Percentiles rank a stretch among this genome's conserved stretches.
phyloP scores from a whole-genome alignment of 1,139 yeast genomes.

The Protomyces pachydermus region DNA sequence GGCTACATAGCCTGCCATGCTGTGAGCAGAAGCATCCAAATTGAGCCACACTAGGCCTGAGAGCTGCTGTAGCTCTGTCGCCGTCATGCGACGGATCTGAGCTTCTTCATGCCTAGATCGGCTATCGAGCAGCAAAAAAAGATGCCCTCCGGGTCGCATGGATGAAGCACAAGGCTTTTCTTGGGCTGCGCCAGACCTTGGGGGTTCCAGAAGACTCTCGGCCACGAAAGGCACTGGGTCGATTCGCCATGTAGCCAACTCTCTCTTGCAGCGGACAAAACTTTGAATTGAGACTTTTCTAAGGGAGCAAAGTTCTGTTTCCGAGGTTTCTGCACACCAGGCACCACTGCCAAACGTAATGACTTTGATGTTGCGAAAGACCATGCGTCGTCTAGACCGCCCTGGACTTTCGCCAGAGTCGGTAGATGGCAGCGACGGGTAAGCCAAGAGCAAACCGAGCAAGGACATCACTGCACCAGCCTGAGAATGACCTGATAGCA shows the following conservation, averaged over 20 bases:
- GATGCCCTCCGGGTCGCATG: not conserved
- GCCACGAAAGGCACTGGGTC: constrained; percentile 22
- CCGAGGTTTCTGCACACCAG: constrained; percentile 1
- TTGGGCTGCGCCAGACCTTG: not conserved
- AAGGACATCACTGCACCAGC: constrained; percentile 22
- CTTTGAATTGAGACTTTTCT: not conserved
- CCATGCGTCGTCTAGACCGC: not conserved
- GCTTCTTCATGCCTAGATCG: not conserved
- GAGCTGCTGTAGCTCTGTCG: not conserved
- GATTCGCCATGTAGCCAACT: not conserved
- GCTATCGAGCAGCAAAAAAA: not conserved
- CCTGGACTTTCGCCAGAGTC: not conserved
- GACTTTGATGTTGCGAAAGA: not conserved
- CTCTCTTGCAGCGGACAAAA: constrained; percentile 5
- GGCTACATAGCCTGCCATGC: not conserved
- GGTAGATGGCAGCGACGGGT: not conserved
- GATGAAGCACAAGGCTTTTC: not conserved
- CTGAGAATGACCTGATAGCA: constrained; percentile 19
- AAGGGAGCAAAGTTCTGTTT: too few species aligned
- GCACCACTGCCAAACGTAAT: constrained; percentile 20
- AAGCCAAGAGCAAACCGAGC: constrained; percentile 1
- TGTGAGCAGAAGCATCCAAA: not conserved
- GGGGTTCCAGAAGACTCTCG: not conserved
- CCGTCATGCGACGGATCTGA: not conserved
- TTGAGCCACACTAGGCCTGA: not conserved